phyloP scores from a whole-genome alignment of 495 filamentous ascomycete genomes.

The Hypoxylon rickii region DNA sequence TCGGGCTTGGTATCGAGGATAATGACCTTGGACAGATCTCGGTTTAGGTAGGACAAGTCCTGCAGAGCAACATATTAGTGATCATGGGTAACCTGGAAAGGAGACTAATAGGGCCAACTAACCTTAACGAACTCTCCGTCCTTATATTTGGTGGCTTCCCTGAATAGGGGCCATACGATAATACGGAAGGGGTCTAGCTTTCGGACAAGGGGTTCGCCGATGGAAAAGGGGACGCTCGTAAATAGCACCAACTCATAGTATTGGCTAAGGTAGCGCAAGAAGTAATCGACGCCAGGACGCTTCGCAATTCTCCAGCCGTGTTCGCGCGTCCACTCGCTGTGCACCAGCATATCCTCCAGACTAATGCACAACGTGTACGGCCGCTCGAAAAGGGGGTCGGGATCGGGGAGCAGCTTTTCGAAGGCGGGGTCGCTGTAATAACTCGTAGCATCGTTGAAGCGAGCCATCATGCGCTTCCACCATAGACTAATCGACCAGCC shows the following conservation, averaged over 20 bases:
- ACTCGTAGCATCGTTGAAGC: slow-evolving; percentile 70
- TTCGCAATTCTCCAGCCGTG: slow-evolving; percentile 97
- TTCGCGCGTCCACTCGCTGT: slow-evolving; percentile 90
- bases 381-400: slow-evolving; percentile 75
- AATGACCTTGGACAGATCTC: slow-evolving; percentile 90
- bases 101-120: slow-evolving; percentile 35
- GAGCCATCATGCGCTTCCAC: slow-evolving; percentile 76
- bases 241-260: slow-evolving; percentile 98
- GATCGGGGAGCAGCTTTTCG: slow-evolving; percentile 87
- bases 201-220: slow-evolving; percentile 82
- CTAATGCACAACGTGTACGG: slow-evolving; percentile 94
- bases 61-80: slow-evolving; percentile 41
- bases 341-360: slow-evolving; percentile 90
- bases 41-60: slow-evolving; percentile 96
- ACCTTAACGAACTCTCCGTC: slow-evolving; percentile 97
- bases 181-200: slow-evolving; percentile 97
- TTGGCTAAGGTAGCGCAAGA: slow-evolving; percentile 91
- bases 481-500: slow-evolving; percentile 65
- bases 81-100: slow-evolving; percentile 1
- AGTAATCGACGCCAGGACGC: slow-evolving; percentile 94
- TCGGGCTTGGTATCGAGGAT: slow-evolving; percentile 83
- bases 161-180: slow-evolving; percentile 92
- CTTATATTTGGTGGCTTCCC: slow-evolving; percentile 93
- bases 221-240: slow-evolving; percentile 79
- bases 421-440: slow-evolving; percentile 98